Base-by-base conservation (phyloP, 164 flowering plant species). In the Houttuynia cordata region DNA sequence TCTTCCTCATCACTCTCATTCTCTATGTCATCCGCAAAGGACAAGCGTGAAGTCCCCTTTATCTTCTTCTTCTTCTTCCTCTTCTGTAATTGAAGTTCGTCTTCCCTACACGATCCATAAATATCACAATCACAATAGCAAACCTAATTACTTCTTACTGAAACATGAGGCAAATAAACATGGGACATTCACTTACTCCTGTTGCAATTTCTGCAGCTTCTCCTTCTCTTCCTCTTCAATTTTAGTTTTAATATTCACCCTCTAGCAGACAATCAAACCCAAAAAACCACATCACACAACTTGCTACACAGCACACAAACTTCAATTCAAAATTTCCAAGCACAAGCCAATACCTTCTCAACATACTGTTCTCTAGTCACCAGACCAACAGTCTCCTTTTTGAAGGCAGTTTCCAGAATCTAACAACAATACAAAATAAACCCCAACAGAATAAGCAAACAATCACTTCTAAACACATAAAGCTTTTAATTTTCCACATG, bases 331-430 rank as follows among this genome's bases (percentile, higher is more conserved):
- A 17, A 40, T 7, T 42, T 8, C 9, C 40, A 59, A 18, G 3
- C 10, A 52, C 14, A 53, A 18, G 12, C 7, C 23, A 4, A 61
- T 75, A 93, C 99, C 99, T 90, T 94, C 75, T 94, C 99, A 63
- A 94, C 99, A 64, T 88, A 94, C 64, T 94, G 76, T 67, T 94
- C 99, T 71, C 97, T 82, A n/a, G 97, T 85, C n/a, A 94, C 99
- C 59, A 94, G 76, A 61, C 99, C 99, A 59, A 90, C 87, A 15
- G 99, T 94, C 74, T 94, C 99, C 85, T 91, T 94, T 80, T 91
- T 94, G 67, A 94, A 94, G 1, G 97, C 99, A 66, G 89, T 85
- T 77, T 94, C 99, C 0, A 90, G 84, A 73, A 86, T 88, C 99
- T 93, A 81, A 45, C 17, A 17, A 45, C 17, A 45, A 45, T 45